Base-by-base conservation (phyloP, 257 asterid species). In the Nicotiana obtusifolia region DNA sequence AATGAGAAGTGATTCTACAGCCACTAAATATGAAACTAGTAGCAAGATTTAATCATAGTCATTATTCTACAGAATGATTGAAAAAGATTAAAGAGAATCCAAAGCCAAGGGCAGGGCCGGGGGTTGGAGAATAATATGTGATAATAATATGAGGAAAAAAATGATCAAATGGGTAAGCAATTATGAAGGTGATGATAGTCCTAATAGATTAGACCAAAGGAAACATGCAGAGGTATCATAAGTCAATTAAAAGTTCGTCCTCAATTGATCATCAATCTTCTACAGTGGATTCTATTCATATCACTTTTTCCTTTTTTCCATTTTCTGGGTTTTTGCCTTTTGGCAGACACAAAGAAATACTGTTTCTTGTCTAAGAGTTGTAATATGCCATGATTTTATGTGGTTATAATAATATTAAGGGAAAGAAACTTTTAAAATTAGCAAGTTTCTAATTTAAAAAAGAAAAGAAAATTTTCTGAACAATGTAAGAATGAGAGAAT, bases 191-290 rank as follows among this genome's bases (percentile, higher is more conserved):
- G 68, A 35, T 64, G 78, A 52, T 52, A 65, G 79, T 77, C 79
- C 64, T 53, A 37, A 80, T 44, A 16, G 9, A 44, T 71, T 71
- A 44, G 35, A 44, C 78, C 41, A 78, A 20, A 24, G 10, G 81
- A 73, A 85, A 82, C 77, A 69, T 82, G 86, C 57, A 59, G 49
- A 41, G 31, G 85, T 62, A 84, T 86, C 76, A 82, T 78, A 28
- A 60, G 80, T 64, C 87, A 85, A 85, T 62, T 76, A 82, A 82
- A 71, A 66, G 68, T 83, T 77, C 56, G 1, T 44, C 82, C 81
- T 28, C 78, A 81, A 82, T 71, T 20, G 84, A 84, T 62, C 54
- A 16, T 65, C 35, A 5, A 33, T 60, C 84, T 81, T 76, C 80
- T 84, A 57, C 67, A n/a, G 78, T 83, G 80, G 66, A 81, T 7